phyloP scores from a whole-genome alignment of 106 monocot species.

The Iris macrosiphon region DNA sequence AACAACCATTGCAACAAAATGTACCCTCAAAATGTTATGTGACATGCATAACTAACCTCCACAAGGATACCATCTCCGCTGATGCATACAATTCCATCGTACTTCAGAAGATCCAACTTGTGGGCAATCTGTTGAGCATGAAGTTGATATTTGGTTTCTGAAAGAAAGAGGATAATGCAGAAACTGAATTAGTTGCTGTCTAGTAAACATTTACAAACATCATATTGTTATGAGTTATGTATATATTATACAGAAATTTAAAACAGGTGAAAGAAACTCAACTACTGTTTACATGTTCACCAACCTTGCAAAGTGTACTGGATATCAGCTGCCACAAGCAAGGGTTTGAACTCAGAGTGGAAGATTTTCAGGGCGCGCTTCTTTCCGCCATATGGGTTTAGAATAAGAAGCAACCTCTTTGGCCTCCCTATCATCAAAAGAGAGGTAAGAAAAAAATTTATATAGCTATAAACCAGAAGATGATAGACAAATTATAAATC shows the following conservation, averaged over 20 bases:
- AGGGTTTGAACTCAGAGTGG: constrained; percentile 43
- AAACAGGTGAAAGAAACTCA: background rate
- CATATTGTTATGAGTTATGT: too few relatives aligned
- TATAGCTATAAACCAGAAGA: too few relatives aligned
- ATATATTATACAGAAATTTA: too few relatives aligned
- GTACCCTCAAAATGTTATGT: too few relatives aligned
- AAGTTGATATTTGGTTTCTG: constrained; percentile 36
- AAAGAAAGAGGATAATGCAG: constrained; percentile 6
- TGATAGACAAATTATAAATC: too few relatives aligned
- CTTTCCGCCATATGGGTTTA: constrained; percentile 90
- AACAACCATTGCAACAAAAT: too few relatives aligned
- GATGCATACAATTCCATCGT: constrained; percentile 47
- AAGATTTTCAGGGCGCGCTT: constrained; percentile 52
- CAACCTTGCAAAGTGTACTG: constrained; percentile 64
- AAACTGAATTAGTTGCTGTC: too few relatives aligned
- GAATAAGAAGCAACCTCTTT: constrained; percentile 56
- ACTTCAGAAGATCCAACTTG: constrained; percentile 31
- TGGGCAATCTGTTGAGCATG: constrained; percentile 43
- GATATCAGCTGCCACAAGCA: constrained; percentile 61
- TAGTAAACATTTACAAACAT: too few relatives aligned
- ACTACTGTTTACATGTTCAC: background rate
- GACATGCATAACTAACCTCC: constrained; percentile 31
- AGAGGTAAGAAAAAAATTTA: too few relatives aligned
- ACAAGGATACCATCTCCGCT: constrained; percentile 58
- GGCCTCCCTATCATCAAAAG: constrained; percentile 43